phyloP scores from a whole-genome alignment of 352 stramenopile species.

The Globisporangium iwayamae region DNA sequence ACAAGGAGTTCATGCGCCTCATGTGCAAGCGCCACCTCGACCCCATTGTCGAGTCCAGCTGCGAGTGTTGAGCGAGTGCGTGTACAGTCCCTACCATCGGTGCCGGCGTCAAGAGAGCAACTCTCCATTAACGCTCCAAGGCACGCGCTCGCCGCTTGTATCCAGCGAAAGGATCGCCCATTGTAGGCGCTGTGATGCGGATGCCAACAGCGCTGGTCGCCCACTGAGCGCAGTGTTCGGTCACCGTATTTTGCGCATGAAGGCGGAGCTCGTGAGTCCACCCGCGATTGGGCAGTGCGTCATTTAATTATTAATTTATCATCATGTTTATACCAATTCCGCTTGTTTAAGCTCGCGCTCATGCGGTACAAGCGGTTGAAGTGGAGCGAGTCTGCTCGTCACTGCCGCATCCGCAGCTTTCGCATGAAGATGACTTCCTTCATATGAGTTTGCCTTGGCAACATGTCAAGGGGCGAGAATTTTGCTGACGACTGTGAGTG shows the following conservation, averaged over 20 bases:
- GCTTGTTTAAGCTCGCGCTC: neutral
- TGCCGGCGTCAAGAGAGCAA: neutral
- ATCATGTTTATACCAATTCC: conserved; percentile 1
- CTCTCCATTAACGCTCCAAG: neutral
- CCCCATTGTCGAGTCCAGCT: conserved; percentile 47
- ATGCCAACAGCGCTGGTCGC: neutral
- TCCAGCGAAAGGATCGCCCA: neutral
- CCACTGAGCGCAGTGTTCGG: neutral
- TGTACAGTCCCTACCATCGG: neutral
- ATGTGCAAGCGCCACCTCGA: conserved; percentile 39
- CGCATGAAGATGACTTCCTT: too few species aligned
- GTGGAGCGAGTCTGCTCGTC: neutral
- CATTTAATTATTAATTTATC: conserved; percentile 13
- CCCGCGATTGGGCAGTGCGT: neutral
- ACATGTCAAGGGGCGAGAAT: too few species aligned
- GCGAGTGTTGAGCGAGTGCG: conserved; percentile 18
- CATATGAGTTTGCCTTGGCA: too few species aligned
- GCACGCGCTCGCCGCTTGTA: neutral
- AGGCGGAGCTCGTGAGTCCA: neutral
- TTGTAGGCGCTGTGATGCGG: neutral
- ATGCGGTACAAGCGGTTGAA: too few species aligned
- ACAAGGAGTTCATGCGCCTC: conserved; percentile 45
- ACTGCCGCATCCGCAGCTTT: too few species aligned
- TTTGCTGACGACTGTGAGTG: too few species aligned
- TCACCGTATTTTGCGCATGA: neutral